phyloP scores from a whole-genome alignment of 2,329 filamentous ascomycete species.

The Blumeriella jaapii region DNA sequence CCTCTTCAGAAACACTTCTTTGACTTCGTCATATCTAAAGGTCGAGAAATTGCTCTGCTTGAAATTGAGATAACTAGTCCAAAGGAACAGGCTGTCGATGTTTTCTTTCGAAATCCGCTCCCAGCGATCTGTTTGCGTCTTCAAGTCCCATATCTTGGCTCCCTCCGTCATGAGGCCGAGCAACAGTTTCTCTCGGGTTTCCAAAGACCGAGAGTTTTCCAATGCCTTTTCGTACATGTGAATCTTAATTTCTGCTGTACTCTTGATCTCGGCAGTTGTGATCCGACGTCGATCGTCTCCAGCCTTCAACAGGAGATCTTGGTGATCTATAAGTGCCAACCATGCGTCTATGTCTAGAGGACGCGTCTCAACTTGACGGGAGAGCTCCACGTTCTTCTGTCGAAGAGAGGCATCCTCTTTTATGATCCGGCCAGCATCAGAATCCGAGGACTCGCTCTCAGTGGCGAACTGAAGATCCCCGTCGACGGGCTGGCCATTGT shows the following conservation, averaged over 20 bases:
- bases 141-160: slow-evolving; percentile 57
- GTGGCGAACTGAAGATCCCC: slow-evolving; percentile 34
- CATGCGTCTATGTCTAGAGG: slow-evolving; percentile 61
- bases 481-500: slow-evolving; percentile 23
- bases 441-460: slow-evolving; percentile 31
- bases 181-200: slow-evolving; percentile 48
- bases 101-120: slow-evolving; percentile 43
- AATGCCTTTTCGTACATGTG: slow-evolving; percentile 72
- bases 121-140: slow-evolving; percentile 54
- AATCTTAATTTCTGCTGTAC: slow-evolving; percentile 68
- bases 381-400: slow-evolving; percentile 48
- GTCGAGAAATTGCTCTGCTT: slow-evolving; percentile 54
- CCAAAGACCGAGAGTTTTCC: slow-evolving; percentile 35
- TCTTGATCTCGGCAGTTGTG: slow-evolving; percentile 50
- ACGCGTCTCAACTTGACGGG: slow-evolving; percentile 48
- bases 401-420: slow-evolving; percentile 36
- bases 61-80: slow-evolving; percentile 63
- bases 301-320: slow-evolving; percentile 52
- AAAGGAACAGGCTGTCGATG: slow-evolving; percentile 50
- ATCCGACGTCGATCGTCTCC: slow-evolving; percentile 35
- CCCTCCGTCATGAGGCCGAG: slow-evolving; percentile 65
- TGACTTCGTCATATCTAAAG: slow-evolving; percentile 59
- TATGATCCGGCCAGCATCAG: slow-evolving; percentile 27
- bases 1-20: slow-evolving; percentile 46
- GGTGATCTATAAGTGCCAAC: slow-evolving; percentile 68